Evolutionary conservation across 2,329 filamentous ascomycete genomes (phyloP), one percentile per base, ranked within the genome.

Genomic region (Xylaria sp.): DNA sequence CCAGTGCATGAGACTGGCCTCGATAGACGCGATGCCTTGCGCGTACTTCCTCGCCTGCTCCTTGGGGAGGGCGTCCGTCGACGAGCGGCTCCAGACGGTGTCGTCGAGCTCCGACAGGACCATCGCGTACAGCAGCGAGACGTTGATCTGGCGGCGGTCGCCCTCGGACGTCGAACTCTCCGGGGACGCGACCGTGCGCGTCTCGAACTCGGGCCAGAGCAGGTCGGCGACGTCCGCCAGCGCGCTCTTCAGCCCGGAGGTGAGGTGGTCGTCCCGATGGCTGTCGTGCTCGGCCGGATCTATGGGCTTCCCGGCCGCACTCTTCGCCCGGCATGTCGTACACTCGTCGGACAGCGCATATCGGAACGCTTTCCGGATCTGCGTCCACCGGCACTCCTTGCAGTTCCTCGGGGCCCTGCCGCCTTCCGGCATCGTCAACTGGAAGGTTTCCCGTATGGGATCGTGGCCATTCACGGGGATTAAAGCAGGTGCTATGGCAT

Each of bases 361-460:
- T 1, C 54, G 50, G 1, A 63, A 42, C 19, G 52, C 59, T 17
- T 51, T 24, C 17, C 48, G 48, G 34, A 66, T 61, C 7, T 42
- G 39, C 19, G 44, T 50, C 63, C 61, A 66, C n/a, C 61, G 45
- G 39, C 65, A 67, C n/a, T 66, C 60, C 26, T 58, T 59, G 44
- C 64, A 66, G 29, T 59, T 46, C 1, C 22, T 40, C 11, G 65
- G 64, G 5, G 24, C 45, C 8, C n/a, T 46, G 1, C 52, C 59
- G 8, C 61, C 64, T 39, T 66, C 64, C 9, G 61, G 50, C 1
- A 65, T 62, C 26, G 64, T 66, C 26, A 66, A 48, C 6, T 63
- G 61, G 39, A 66, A 63, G 2, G 19, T 39, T 37, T 66, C 63
- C n/a, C 62, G 55, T 8, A 65, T 26, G 11, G 57, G 47, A 3